Conservation (phyloP, 169 alveolate genomes). For the Babesia bovis region DNA sequence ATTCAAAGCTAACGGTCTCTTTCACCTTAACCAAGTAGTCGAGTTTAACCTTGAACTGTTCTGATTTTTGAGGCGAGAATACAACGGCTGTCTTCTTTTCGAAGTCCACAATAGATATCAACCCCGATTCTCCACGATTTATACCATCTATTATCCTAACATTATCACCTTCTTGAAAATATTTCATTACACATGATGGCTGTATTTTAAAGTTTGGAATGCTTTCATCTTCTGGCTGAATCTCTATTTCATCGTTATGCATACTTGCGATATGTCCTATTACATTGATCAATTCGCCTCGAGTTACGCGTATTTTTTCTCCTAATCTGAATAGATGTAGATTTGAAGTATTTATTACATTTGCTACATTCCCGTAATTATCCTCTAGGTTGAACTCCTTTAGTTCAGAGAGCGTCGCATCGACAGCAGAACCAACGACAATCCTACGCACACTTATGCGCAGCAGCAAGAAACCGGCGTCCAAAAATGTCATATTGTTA, state of each 20-base stretch:
- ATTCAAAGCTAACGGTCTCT: conserved; percentile 62
- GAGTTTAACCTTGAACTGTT: conserved; percentile 69
- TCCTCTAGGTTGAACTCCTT: conserved; percentile 76
- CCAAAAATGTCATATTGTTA: conserved; percentile 81
- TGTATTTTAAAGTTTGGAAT: conserved; percentile 72
- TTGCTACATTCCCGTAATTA: conserved; percentile 56
- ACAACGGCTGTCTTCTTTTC: conserved; percentile 72
- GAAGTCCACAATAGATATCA: conserved; percentile 73
- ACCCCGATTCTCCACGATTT: conserved; percentile 82
- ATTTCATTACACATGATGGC: conserved; percentile 68
- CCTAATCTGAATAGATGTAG: conserved; percentile 77
- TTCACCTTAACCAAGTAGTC: conserved; percentile 65
- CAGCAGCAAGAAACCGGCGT: conserved; percentile 78
- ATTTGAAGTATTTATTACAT: conserved; percentile 53
- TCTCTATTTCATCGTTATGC: conserved; percentile 71
- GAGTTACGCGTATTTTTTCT: conserved; percentile 76
- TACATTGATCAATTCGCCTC: conserved; percentile 77
- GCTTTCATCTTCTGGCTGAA: conserved; percentile 78
- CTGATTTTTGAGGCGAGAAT: conserved; percentile 74
- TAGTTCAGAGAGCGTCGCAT: conserved; percentile 81
- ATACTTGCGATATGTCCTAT: conserved; percentile 74
- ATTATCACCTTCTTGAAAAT: conserved; percentile 82
- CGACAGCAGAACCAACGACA: conserved; percentile 68
- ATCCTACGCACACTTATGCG: conserved; percentile 77
- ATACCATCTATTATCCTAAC: conserved; percentile 80